Evolutionary conservation across 2,329 filamentous ascomycete genomes (phyloP).

Genomic region (Aureobasidium zeae): DNA sequence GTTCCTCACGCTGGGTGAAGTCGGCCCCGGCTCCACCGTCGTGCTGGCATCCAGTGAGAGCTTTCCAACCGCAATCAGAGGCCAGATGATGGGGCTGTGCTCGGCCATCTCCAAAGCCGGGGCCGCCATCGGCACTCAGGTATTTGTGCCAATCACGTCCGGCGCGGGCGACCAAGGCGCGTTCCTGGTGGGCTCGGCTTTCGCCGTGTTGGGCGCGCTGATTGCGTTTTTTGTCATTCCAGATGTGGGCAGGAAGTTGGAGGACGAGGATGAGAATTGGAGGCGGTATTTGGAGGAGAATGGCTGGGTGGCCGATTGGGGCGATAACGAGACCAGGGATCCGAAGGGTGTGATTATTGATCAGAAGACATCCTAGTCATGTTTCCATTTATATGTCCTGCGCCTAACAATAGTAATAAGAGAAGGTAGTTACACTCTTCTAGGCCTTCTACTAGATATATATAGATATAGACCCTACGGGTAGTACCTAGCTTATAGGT

Average conservation of each 20-base stretch:
- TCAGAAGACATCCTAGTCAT: not conserved
- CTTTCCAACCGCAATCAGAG: constrained; percentile 73
- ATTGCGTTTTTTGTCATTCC: constrained; percentile 48
- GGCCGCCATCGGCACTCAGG: constrained; percentile 76
- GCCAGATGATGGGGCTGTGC: constrained; percentile 60
- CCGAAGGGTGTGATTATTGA: not conserved
- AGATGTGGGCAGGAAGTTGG: constrained; percentile 22
- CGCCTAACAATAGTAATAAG: too few relatives aligned
- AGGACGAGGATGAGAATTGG: constrained; percentile 32
- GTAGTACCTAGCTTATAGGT: too few relatives aligned
- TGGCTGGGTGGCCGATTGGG: constrained; percentile 26
- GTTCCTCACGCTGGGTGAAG: constrained; percentile 65
- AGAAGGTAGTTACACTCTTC: too few relatives aligned
- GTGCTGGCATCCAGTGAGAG: constrained; percentile 77
- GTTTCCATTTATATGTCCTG: too few relatives aligned
- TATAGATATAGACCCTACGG: too few relatives aligned
- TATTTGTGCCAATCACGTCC: constrained; percentile 54
- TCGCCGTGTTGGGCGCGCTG: constrained; percentile 63
- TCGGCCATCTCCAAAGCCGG: constrained; percentile 60
- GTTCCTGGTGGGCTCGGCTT: constrained; percentile 68
- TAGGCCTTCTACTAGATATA: too few relatives aligned
- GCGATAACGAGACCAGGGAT: constrained; percentile 6
- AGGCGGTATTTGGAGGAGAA: constrained; percentile 37
- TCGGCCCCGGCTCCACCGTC: constrained; percentile 58
- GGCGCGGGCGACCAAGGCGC: constrained; percentile 63